phyloP scores from a whole-genome alignment of 352 stramenopile species.

The Phytophthora lateralis region DNA sequence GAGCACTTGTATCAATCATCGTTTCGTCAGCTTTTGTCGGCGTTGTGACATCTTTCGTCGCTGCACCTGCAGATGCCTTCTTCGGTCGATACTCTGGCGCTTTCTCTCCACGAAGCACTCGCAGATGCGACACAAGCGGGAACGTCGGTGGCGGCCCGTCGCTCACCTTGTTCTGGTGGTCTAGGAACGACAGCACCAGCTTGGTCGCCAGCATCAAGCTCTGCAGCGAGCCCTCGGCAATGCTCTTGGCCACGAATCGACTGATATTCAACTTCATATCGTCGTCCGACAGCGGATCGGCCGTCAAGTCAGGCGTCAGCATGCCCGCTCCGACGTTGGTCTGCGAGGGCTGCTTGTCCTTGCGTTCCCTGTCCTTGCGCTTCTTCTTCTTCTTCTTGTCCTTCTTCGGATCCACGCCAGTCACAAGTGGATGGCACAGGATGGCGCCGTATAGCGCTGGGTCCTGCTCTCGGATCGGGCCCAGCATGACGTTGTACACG shows the following conservation, averaged over 20 bases:
- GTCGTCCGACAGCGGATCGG: slow-evolving; percentile 52
- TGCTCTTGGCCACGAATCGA: slow-evolving; percentile 76
- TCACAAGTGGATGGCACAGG: slow-evolving; percentile 83
- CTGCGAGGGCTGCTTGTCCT: slow-evolving; percentile 61
- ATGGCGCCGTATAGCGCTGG: slow-evolving; percentile 85
- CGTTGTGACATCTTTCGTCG: slow-evolving; percentile 40
- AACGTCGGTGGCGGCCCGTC: slow-evolving; percentile 35
- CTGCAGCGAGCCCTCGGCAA: slow-evolving; percentile 80
- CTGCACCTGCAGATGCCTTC: slow-evolving; percentile 2
- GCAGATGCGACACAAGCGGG: slow-evolving; percentile 69
- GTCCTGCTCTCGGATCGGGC: slow-evolving; percentile 79
- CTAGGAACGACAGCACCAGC: slow-evolving; percentile 59
- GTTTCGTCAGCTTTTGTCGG: slow-evolving; percentile 39
- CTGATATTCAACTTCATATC: slow-evolving; percentile 72
- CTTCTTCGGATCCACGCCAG: slow-evolving; percentile 75
- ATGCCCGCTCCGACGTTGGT: slow-evolving; percentile 48
- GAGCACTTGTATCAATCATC: slow-evolving; percentile 26
- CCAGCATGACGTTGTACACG: slow-evolving; percentile 81
- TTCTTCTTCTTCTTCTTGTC: slow-evolving; percentile 89
- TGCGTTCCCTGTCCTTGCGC: slow-evolving; percentile 80
- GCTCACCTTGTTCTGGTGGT: slow-evolving; percentile 29
- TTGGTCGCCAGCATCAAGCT: slow-evolving; percentile 76
- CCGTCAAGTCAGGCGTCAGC: slow-evolving; percentile 72
- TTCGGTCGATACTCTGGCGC: slow-evolving; percentile 51
- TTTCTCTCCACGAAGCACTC: slow-evolving; percentile 74